Evolutionary conservation across 1,284 basidiomycete genomes (phyloP).

Genomic region (Puccinia horiana): DNA sequence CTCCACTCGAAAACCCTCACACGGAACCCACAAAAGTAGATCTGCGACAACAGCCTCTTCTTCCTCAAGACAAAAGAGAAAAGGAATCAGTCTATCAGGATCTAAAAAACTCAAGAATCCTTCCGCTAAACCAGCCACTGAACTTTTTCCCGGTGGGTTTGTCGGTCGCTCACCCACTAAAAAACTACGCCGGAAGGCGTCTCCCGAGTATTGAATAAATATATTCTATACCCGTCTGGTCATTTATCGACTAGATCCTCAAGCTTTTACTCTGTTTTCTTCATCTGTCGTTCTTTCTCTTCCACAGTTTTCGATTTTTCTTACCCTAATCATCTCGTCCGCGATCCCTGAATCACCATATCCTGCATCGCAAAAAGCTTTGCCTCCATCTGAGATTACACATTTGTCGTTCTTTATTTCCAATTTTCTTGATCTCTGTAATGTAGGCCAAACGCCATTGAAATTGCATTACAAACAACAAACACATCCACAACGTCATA

Average conservation of each 20-base stretch:
- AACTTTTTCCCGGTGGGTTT: constrained; percentile 16
- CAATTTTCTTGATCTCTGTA: neutral
- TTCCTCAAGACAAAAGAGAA: constrained; percentile 10
- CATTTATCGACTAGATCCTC: neutral
- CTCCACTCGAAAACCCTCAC: neutral
- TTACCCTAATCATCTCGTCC: neutral
- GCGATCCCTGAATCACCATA: constrained; percentile 30
- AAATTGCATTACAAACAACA: neutral
- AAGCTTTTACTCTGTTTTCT: neutral
- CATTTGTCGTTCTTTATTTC: neutral
- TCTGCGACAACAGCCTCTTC: neutral
- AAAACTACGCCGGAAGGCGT: constrained; percentile 32
- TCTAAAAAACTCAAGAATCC: neutral
- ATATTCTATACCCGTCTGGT: neutral
- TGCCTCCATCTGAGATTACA: constrained; percentile 19
- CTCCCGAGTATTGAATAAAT: neutral
- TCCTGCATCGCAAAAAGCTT: constrained; percentile 15
- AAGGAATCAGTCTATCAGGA: neutral
- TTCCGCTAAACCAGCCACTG: neutral
- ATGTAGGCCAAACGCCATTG: neutral
- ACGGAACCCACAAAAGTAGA: constrained; percentile 1
- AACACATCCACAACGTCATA: neutral
- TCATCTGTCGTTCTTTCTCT: neutral
- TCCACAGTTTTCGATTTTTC: neutral
- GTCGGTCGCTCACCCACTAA: constrained; percentile 27